Conservation (phyloP, 2,329 filamentous ascomycete genomes). For the Xylaria sp. region DNA sequence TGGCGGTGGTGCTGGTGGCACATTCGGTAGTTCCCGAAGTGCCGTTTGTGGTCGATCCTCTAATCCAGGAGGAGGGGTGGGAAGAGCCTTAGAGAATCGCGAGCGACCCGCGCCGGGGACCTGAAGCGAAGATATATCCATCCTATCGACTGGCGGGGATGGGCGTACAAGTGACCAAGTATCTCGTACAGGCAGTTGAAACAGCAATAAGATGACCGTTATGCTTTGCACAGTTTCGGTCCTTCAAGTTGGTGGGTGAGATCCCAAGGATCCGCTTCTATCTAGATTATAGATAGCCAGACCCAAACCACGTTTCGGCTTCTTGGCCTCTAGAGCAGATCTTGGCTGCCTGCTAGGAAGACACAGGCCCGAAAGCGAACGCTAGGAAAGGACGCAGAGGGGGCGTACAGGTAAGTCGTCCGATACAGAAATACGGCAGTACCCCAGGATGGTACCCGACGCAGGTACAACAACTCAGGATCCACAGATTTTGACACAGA, state of each 20-base stretch:
- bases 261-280: constrained; percentile 38
- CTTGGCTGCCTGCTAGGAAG: constrained; percentile 1
- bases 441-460: constrained; percentile 32
- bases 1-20: constrained; percentile 45
- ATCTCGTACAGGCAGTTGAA: constrained; percentile 38
- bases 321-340: constrained; percentile 13
- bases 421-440: constrained; percentile 20
- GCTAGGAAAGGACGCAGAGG: constrained; percentile 10
- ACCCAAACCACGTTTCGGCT: constrained; percentile 20
- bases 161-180: constrained; percentile 21
- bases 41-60: constrained; percentile 37
- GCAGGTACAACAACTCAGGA: constrained; percentile 45
- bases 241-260: constrained; percentile 39
- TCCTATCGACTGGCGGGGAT: constrained; percentile 39
- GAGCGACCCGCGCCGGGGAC: constrained; percentile 58
- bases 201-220: constrained; percentile 37
- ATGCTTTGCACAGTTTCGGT: constrained; percentile 40
- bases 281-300: constrained; percentile 41
- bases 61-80: constrained; percentile 56
- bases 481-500: constrained; percentile 33
- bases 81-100: constrained; percentile 68
- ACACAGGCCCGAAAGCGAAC: not conserved
- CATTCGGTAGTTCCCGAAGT: constrained; percentile 42
- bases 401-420: constrained; percentile 15
- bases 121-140: constrained; percentile 45